Base-by-base conservation (phyloP, 805 yeast genomes). In the Candida ipomoeae region DNA sequence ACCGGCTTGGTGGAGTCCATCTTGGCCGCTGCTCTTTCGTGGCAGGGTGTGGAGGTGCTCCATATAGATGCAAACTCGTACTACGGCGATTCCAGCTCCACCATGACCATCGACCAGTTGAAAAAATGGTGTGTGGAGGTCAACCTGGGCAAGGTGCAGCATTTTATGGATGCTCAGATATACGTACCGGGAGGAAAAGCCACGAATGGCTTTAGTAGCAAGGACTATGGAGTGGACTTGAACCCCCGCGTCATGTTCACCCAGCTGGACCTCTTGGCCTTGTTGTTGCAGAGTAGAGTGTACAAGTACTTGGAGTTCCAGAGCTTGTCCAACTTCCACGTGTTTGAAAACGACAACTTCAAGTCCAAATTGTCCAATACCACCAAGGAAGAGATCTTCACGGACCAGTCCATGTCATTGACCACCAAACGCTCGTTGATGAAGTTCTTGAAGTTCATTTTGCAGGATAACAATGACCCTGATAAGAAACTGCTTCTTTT, bases 41-140 rank as follows among this genome's bases (percentile, higher is more conserved):
- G 99, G 98, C 96, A 89, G 60, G 99, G 99, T n/a, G 83, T 94
- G n/a, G 83, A 79, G 56, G 97, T 94, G 7, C 72, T 94, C 40
- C 99, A 94, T 63, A 82, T 94, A 31, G 99, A 94, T 66, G 74
- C 83, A 40, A 86, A 90, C 62, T 77, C 82, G 29, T 85, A 88
- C 64, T 94, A 94, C 62, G 99, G 99, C 18, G 98, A 91, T 65
- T 78, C 85, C 34, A 78, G 85, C 45, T 90, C 97, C 5, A 87
- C 96, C 2, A 70, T 94, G 46, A 87, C 96, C 18, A 80, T 90
- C 44, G 96, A 89, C 57, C 96, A 94, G 67, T 68, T 90, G 54
- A 84, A 84, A 62, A 75, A 80, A 41, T 92, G 97, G 97, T 89
- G 87, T 44, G 75, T 77, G 55, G 78, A 79, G 45, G 90, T 89